A percentile compares a stretch with the other conserved stretches of the same genome.
These are phyloP conservation scores for Candida mesenterica DNA, from an alignment of 1,139 yeast genomes.

Conservation along the genomic window DNA sequence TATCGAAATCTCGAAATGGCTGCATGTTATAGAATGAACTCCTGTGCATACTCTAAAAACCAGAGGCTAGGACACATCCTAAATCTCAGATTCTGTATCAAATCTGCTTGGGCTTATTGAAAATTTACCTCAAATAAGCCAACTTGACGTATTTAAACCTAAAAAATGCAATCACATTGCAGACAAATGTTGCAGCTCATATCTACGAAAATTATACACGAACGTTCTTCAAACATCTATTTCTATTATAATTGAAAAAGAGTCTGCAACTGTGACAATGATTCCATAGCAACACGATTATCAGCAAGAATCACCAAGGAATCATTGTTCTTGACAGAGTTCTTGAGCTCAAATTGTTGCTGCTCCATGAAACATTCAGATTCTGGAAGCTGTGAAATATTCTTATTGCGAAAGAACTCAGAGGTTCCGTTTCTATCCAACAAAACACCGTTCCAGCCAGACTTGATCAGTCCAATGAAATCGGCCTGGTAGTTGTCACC, in stretches of 20 bases:
- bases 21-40: too few species aligned
- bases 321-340: conserved; percentile 7
- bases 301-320: conserved; percentile 27
- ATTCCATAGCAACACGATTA: conserved; percentile 34
- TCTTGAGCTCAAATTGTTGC: conserved; percentile 6
- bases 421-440: conserved; percentile 41
- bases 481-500: conserved; percentile 63
- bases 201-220: too few species aligned
- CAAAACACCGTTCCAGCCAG: conserved; percentile 64
- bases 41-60: too few species aligned
- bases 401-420: conserved; percentile 18
- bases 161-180: too few species aligned
- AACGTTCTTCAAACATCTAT: too few species aligned
- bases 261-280: conserved; percentile 14
- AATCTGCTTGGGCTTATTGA: too few species aligned
- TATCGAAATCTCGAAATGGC: too few species aligned
- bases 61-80: too few species aligned
- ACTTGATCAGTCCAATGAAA: conserved; percentile 45
- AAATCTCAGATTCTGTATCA: too few species aligned
- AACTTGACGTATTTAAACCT: too few species aligned
- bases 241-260: not conserved
- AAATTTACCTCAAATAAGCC: too few species aligned
- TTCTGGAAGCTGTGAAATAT: conserved; percentile 5
- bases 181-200: too few species aligned
- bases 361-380: conserved; percentile 11